A percentile compares a stretch with the other conserved stretches of the same genome.
Conservation (phyloP, 2,329 filamentous ascomycete genomes). For the Aspergillus sojae region DNA sequence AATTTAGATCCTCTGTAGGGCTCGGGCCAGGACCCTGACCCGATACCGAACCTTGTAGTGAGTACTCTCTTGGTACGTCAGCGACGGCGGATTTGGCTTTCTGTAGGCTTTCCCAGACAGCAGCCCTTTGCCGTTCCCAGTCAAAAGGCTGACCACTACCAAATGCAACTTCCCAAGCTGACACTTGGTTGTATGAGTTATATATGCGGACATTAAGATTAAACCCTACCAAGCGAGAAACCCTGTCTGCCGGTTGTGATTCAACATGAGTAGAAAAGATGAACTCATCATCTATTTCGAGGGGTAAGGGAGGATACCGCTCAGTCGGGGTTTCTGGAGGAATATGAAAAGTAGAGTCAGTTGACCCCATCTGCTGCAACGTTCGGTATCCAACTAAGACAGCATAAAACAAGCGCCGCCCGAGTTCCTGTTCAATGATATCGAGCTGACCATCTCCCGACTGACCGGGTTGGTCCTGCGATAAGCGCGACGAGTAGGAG, state of each 20-base stretch:
- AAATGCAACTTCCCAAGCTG: conserved; percentile 80
- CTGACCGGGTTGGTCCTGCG: conserved; percentile 24
- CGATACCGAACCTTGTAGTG: conserved; percentile 45
- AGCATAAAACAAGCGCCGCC: conserved; percentile 75
- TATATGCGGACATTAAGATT: conserved; percentile 78
- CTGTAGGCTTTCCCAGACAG: conserved; percentile 71
- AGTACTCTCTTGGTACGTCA: conserved; percentile 69
- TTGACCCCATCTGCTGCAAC: conserved; percentile 74
- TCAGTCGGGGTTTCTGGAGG: conserved; percentile 74
- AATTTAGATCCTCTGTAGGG: conserved; percentile 30
- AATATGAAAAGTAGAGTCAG: conserved; percentile 71
- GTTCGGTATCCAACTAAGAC: conserved; percentile 76
- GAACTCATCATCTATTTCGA: conserved; percentile 82
- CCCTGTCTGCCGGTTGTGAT: conserved; percentile 66
- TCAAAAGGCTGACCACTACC: conserved; percentile 75
- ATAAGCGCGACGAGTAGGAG: conserved; percentile 25
- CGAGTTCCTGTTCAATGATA: conserved; percentile 51
- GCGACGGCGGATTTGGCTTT: conserved; percentile 70
- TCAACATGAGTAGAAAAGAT: conserved; percentile 73
- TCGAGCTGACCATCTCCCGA: conserved; percentile 28
- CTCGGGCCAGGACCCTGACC: background rate
- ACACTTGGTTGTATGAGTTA: conserved; percentile 75
- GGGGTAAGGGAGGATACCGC: conserved; percentile 76
- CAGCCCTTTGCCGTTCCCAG: conserved; percentile 74
- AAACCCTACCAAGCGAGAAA: conserved; percentile 77